A percentile compares a stretch with the other conserved stretches of the same genome.
phyloP scores from a whole-genome alignment of 1,139 yeast species.

The Protomyces gravidus region DNA sequence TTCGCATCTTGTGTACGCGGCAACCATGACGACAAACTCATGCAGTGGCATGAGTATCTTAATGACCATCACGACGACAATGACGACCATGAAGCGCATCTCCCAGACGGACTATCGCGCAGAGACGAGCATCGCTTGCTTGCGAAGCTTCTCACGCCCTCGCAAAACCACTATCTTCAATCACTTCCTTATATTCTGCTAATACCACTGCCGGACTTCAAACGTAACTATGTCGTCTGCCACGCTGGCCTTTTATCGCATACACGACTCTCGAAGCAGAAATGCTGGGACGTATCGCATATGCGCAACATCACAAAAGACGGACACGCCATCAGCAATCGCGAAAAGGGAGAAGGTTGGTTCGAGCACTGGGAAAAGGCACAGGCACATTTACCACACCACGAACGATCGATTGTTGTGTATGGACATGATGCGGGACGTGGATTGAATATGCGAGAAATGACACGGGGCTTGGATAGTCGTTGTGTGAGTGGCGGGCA shows the following conservation, averaged over 20 bases:
- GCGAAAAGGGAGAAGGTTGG: slow-evolving; percentile 24
- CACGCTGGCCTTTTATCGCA: slow-evolving; percentile 18
- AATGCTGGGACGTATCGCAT: slow-evolving; percentile 25
- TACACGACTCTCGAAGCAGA: slow-evolving; percentile 1
- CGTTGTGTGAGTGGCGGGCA: slow-evolving; percentile 75
- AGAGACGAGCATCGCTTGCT: slow-evolving; percentile 25
- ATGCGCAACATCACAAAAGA: slow-evolving; percentile 16
- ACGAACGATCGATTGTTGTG: slow-evolving; percentile 50
- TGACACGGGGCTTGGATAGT: slow-evolving; percentile 73
- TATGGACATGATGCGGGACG: slow-evolving; percentile 87
- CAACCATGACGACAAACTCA: slow-evolving; percentile 72
- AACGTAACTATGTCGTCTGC: slow-evolving; percentile 6
- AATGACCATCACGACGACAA: neutral
- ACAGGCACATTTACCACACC: slow-evolving; percentile 43
- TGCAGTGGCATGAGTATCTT: slow-evolving; percentile 52
- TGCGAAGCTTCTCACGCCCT: slow-evolving; percentile 7
- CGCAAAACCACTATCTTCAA: slow-evolving; percentile 9
- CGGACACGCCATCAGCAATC: slow-evolving; percentile 9
- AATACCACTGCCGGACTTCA: neutral
- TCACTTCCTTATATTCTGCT: slow-evolving; percentile 18
- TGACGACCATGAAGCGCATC: neutral
- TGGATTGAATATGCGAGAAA: slow-evolving; percentile 63
- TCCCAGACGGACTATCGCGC: slow-evolving; percentile 20
- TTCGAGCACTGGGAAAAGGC: slow-evolving; percentile 49
- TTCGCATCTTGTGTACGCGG: slow-evolving; percentile 74